These are phyloP conservation scores for Ramaria sp. DNA, from an alignment of 768 basidiomycete genomes.

Conservation along the genomic window DNA sequence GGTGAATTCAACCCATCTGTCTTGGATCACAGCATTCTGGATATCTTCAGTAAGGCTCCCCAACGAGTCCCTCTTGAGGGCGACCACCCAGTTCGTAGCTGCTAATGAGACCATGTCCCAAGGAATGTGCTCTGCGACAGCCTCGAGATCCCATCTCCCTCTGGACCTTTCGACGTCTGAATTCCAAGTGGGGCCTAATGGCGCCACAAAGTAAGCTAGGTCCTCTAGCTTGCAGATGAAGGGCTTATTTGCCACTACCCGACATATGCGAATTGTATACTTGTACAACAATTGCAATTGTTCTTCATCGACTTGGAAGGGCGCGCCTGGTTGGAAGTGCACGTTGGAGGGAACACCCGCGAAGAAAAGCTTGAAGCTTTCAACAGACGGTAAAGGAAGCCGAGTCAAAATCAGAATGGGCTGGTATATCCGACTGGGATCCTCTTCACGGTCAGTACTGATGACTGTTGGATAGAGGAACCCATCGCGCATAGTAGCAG, in stretches of 20 bases:
- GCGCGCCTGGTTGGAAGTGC: conserved; percentile 34
- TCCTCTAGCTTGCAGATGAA: conserved; percentile 42
- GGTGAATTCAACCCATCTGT: conserved; percentile 67
- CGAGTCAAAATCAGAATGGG: conserved; percentile 61
- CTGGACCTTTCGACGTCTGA: conserved; percentile 10
- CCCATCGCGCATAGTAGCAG: conserved; percentile 17
- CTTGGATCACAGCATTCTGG: conserved; percentile 61
- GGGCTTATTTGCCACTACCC: conserved; percentile 58
- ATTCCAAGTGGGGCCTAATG: conserved; percentile 35
- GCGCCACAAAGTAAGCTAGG: conserved; percentile 59
- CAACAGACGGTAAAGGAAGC: conserved; percentile 49
- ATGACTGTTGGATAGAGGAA: conserved; percentile 52
- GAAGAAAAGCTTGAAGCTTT: conserved; percentile 49
- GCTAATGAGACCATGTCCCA: conserved; percentile 55
- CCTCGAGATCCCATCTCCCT: conserved; percentile 19
- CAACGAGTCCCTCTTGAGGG: conserved; percentile 30
- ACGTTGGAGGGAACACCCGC: conserved; percentile 35
- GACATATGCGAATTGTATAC: conserved; percentile 56
- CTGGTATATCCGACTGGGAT: conserved; percentile 28
- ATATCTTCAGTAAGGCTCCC: conserved; percentile 35
- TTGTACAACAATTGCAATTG: conserved; percentile 38
- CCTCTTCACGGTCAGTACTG: conserved; percentile 20
- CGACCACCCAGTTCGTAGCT: conserved; percentile 39
- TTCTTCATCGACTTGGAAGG: conserved; percentile 37
- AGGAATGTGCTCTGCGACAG: conserved; percentile 38